Percentiles rank a stretch among this genome's conserved stretches.
phyloP scores from a whole-genome alignment of 768 basidiomycete species.

The Panellus pusillus region DNA sequence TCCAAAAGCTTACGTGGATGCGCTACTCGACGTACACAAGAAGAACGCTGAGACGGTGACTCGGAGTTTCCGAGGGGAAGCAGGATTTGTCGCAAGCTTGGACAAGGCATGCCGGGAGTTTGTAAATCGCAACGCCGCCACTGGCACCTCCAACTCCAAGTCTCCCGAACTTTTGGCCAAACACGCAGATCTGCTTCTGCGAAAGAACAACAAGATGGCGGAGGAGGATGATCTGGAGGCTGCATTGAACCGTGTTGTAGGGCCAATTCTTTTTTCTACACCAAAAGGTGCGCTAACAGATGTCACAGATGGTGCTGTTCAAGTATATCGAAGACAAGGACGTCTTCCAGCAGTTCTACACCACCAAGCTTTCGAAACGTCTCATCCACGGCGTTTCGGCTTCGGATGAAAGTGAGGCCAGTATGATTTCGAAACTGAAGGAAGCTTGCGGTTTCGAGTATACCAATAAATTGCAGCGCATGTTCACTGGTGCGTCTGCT shows the following conservation, averaged over 20 bases:
- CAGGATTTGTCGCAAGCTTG: constrained; percentile 89
- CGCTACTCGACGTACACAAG: constrained; percentile 84
- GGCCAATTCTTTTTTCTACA: constrained; percentile 31
- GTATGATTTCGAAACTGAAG: constrained; percentile 98
- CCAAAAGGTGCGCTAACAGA: constrained; percentile 7
- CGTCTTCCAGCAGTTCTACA: constrained; percentile 98
- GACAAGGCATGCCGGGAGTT: constrained; percentile 96
- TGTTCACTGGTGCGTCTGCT: constrained; percentile 80
- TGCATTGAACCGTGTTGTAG: constrained; percentile 85
- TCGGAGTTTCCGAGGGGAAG: constrained; percentile 88
- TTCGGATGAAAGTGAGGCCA: constrained; percentile 94
- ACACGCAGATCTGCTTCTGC: constrained; percentile 84
- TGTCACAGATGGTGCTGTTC: constrained; percentile 88
- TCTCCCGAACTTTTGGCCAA: constrained; percentile 92
- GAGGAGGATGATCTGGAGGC: constrained; percentile 91
- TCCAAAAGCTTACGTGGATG: constrained; percentile 93
- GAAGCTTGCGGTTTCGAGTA: constrained; percentile 97
- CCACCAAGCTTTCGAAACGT: constrained; percentile 89
- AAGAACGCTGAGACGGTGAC: constrained; percentile 90
- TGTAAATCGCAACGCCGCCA: constrained; percentile 90
- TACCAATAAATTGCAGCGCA: constrained; percentile 92
- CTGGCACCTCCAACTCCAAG: constrained; percentile 80
- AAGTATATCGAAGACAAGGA: constrained; percentile 99
- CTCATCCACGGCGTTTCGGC: constrained; percentile 89
- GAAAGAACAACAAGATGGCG: constrained; percentile 94